phyloP scores from a whole-genome alignment of 495 filamentous ascomycete genomes.

The Aspergillus sparsus region DNA sequence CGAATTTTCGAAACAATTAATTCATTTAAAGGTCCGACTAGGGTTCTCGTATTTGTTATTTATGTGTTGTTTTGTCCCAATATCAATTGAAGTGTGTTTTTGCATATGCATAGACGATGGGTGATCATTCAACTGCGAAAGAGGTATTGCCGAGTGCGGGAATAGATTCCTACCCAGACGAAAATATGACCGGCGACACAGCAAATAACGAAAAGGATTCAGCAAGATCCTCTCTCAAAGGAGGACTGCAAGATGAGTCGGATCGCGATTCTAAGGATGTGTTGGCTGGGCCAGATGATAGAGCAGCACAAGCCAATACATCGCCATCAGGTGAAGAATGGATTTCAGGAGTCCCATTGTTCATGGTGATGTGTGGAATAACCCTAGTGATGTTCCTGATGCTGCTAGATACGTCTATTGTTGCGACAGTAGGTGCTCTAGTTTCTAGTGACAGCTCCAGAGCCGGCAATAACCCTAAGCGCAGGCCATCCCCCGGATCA shows the following conservation, averaged over 20 bases:
- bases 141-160: too few species aligned
- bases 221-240: too few species aligned
- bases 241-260: background rate
- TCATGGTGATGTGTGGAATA: conserved; percentile 22
- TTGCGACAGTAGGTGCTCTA: conserved; percentile 42
- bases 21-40: too few species aligned
- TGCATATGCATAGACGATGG: too few species aligned
- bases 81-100: too few species aligned
- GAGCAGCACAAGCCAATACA: background rate
- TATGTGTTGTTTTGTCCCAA: too few species aligned
- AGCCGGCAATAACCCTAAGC: background rate
- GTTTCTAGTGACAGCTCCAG: background rate
- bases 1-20: too few species aligned
- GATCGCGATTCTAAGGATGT: background rate
- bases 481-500: conserved; percentile 47
- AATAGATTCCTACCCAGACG: too few species aligned
- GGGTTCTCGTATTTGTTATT: too few species aligned
- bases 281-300: background rate
- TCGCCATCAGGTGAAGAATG: background rate
- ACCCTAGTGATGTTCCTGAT: conserved; percentile 46
- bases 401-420: conserved; percentile 53
- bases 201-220: too few species aligned
- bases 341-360: background rate
- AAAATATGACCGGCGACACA: too few species aligned
- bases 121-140: too few species aligned